Conservation (phyloP, 2,329 filamentous ascomycete species). For the Trichoderma sp. region DNA sequence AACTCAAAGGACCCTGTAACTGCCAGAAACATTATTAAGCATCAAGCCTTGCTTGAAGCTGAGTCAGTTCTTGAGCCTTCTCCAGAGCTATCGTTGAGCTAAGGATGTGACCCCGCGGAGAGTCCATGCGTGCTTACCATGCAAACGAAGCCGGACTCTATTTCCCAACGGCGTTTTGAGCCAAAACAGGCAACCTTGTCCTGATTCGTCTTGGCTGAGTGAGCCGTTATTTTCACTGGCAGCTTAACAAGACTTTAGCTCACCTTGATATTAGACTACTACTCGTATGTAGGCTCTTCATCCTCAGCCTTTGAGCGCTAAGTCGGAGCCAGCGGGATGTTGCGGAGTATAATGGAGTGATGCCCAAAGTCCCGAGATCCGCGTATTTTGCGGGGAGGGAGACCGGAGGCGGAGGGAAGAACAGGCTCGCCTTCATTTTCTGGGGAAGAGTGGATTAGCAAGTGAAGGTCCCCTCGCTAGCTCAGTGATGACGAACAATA, state of each 20-base stretch:
- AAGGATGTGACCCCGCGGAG: background rate
- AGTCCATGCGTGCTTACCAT: background rate
- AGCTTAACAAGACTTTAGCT: background rate
- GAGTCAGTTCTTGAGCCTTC: background rate
- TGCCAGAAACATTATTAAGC: background rate
- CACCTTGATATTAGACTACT: background rate
- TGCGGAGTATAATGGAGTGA: slow-evolving; percentile 1
- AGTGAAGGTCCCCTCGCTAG: background rate
- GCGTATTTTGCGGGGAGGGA: background rate
- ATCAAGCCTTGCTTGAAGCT: background rate
- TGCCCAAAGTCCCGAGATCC: background rate
- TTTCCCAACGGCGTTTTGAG: background rate
- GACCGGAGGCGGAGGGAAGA: background rate
- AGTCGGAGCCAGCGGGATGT: background rate
- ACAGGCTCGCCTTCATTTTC: background rate
- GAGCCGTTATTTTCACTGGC: background rate
- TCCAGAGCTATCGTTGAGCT: background rate
- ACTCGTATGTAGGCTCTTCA: background rate
- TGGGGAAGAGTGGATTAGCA: background rate
- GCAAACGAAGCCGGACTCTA: background rate
- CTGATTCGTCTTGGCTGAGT: background rate
- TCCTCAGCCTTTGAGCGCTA: background rate
- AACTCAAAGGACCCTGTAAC: background rate
- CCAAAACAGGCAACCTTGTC: background rate
- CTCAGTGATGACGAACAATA: background rate